Evolutionary conservation across 2,329 filamentous ascomycete genomes (phyloP).

Genomic region (Hirsutella rhossiliensis): DNA sequence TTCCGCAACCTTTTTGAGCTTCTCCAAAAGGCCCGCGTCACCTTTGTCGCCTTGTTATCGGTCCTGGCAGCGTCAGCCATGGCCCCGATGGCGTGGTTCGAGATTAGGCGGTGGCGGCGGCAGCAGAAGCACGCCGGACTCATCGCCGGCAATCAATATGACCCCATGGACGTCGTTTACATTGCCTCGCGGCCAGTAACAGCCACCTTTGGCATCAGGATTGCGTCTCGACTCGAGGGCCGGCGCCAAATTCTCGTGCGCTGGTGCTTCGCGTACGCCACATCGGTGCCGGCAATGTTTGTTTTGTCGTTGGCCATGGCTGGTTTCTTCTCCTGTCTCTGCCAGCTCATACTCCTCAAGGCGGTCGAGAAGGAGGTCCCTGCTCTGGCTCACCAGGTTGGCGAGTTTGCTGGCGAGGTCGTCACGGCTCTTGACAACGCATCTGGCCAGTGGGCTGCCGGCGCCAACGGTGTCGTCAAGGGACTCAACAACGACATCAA

Average conservation of each 20-base stretch:
- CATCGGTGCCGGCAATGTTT: constrained; percentile 73
- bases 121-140: constrained; percentile 60
- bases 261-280: constrained; percentile 82
- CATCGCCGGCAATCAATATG: constrained; percentile 53
- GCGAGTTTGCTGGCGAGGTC: constrained; percentile 68
- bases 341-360: constrained; percentile 67
- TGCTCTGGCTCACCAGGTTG: constrained; percentile 60
- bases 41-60: constrained; percentile 65
- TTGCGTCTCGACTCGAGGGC: constrained; percentile 52
- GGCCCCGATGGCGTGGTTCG: constrained; percentile 67
- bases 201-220: constrained; percentile 56
- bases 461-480: constrained; percentile 61
- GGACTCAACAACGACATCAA: constrained; percentile 71
- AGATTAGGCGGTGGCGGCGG: constrained; percentile 64
- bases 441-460: constrained; percentile 63
- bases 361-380: constrained; percentile 66
- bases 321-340: constrained; percentile 70
- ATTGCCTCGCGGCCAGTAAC: constrained; percentile 74
- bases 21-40: constrained; percentile 55
- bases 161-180: constrained; percentile 81
- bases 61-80: constrained; percentile 62
- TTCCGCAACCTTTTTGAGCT: constrained; percentile 61
- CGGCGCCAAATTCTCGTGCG: constrained; percentile 60
- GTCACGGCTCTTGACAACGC: constrained; percentile 60
- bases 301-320: constrained; percentile 72